Evolutionary conservation across 1,284 basidiomycete species (phyloP).

Genomic region (Butyriboletus pseudospeciosus): DNA sequence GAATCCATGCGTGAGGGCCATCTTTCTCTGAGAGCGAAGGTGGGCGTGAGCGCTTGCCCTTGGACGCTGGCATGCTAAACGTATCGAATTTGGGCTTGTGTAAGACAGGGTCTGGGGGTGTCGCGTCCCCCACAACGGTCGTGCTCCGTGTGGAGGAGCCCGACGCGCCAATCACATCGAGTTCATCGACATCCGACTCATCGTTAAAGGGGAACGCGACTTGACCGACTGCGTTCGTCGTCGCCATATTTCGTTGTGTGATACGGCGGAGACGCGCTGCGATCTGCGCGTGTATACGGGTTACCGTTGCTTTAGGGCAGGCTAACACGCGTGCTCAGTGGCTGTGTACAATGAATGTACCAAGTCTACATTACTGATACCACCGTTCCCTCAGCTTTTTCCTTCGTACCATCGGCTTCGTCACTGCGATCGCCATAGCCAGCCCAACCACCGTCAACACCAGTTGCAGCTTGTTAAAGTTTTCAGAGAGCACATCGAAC

Average conservation of each 20-base stretch:
- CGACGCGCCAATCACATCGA: conserved; percentile 27
- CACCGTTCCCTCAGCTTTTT: conserved; percentile 65
- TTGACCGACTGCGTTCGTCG: background rate
- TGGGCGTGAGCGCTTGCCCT: conserved; percentile 20
- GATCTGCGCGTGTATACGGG: background rate
- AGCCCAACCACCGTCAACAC: conserved; percentile 78
- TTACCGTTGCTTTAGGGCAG: conserved; percentile 17
- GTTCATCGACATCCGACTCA: conserved; percentile 24
- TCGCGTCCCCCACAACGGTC: conserved; percentile 29
- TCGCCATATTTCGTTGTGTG: background rate
- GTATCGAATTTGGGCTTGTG: background rate
- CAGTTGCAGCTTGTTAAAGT: conserved; percentile 92
- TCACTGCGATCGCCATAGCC: conserved; percentile 67
- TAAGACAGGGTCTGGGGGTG: conserved; percentile 14
- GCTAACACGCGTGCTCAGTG: conserved; percentile 13
- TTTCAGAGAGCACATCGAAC: conserved; percentile 89
- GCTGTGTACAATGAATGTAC: conserved; percentile 4
- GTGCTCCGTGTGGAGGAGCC: conserved; percentile 27
- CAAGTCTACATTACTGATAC: conserved; percentile 40
- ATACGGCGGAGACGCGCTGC: background rate
- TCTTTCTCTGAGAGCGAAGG: conserved; percentile 4
- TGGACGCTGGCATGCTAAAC: conserved; percentile 11
- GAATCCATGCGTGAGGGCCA: background rate
- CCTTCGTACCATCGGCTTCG: conserved; percentile 67
- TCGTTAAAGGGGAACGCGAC: conserved; percentile 7